Evolutionary conservation across 169 alveolate species (phyloP).

Genomic region (Toxoplasma gondii): DNA sequence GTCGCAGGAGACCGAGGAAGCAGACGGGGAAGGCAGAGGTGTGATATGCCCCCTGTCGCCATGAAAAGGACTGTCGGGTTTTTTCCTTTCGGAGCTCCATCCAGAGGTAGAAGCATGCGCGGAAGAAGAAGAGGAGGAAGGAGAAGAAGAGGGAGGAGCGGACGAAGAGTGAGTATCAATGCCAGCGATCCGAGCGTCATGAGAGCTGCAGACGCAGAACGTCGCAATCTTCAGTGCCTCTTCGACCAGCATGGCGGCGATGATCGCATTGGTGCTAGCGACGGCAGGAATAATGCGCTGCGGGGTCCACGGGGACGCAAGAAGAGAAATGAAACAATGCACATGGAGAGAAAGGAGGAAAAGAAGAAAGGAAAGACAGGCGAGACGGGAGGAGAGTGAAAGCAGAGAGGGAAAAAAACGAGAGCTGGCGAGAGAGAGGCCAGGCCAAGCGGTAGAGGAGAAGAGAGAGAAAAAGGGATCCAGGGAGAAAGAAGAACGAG

Average conservation of each 20-base stretch:
- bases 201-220: slow-evolving; percentile 52
- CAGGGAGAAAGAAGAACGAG: not conserved
- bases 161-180: not conserved
- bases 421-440: not conserved
- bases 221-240: slow-evolving; percentile 62
- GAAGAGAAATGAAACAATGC: not conserved
- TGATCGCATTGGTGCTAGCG: slow-evolving; percentile 66
- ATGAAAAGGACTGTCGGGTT: not conserved
- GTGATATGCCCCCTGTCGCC: no score
- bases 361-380: not conserved
- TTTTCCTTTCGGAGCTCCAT: not conserved
- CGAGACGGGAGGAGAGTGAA: no score
- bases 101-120: not conserved
- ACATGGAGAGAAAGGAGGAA: not conserved
- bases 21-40: no score
- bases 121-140: not conserved
- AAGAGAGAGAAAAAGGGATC: not conserved
- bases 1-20: not conserved
- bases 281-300: slow-evolving; percentile 72
- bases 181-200: slow-evolving; percentile 5
- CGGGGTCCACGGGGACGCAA: not conserved
- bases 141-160: not conserved
- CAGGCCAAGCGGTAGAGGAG: not conserved
- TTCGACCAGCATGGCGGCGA: slow-evolving; percentile 59
- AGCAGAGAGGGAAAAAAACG: not conserved